phyloP scores from a whole-genome alignment of 2,329 filamentous ascomycete species.

The Fusarium penzigii region DNA sequence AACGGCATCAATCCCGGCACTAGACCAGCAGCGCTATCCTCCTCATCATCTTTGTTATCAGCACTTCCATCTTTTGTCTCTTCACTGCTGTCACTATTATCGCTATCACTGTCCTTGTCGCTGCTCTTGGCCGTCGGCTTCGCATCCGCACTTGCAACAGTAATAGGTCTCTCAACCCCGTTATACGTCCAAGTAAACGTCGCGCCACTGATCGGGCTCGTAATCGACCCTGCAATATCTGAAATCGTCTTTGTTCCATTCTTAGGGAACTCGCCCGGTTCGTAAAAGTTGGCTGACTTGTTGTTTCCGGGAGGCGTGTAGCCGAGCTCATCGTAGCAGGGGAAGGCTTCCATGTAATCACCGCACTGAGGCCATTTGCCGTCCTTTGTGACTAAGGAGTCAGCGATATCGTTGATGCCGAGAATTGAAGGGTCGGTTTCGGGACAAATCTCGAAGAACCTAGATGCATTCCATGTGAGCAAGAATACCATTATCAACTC shows the following conservation, averaged over 20 bases:
- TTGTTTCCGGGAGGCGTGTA: constrained; percentile 1
- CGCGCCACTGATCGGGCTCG: not conserved
- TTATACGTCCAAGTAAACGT: constrained; percentile 1
- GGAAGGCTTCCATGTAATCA: not conserved
- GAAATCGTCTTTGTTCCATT: constrained; percentile 3
- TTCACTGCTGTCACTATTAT: not conserved
- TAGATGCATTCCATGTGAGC: not conserved
- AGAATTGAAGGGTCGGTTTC: not conserved
- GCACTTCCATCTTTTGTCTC: not conserved
- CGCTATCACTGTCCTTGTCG: not conserved
- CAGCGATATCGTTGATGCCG: not conserved
- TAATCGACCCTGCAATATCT: not conserved
- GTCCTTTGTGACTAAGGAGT: not conserved
- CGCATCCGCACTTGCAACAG: not conserved
- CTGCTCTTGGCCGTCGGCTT: not conserved
- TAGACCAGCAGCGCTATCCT: not conserved
- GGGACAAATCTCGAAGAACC: constrained; percentile 5
- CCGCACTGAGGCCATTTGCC: not conserved
- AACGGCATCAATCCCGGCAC: not conserved
- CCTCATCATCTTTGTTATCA: not conserved
- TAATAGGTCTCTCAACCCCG: not conserved
- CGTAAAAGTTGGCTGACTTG: constrained; percentile 2
- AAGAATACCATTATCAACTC: not conserved
- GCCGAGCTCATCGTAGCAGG: not conserved
- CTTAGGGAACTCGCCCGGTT: not conserved